These are phyloP conservation scores for Macrophomina tecta DNA, from an alignment of 2,329 filamentous ascomycete genomes.

Conservation along the genomic window DNA sequence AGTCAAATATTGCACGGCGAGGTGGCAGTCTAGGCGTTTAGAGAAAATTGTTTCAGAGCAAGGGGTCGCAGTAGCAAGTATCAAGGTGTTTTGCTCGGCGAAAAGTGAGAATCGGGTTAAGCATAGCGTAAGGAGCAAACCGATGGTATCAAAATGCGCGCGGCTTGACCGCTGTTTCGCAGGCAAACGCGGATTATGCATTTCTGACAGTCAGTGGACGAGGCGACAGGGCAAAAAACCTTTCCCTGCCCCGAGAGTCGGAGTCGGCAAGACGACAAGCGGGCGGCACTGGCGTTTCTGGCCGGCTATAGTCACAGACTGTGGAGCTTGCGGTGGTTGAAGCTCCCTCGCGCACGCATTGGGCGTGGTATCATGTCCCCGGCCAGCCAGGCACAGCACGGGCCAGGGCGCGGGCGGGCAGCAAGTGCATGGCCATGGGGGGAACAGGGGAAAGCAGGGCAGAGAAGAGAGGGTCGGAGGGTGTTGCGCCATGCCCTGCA, in stretches of 20 bases:
- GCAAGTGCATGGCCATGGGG: not conserved
- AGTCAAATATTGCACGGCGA: not conserved
- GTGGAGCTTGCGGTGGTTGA: conserved; percentile 3
- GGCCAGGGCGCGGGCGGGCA: conserved; percentile 8
- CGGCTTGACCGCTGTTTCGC: conserved; percentile 21
- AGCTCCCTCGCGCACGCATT: not conserved
- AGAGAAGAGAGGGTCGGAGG: not conserved
- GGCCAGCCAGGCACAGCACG: conserved; percentile 13
- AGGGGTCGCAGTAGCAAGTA: not conserved
- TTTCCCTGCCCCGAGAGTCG: not conserved
- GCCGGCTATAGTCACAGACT: not conserved
- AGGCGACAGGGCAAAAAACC: not conserved
- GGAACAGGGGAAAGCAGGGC: conserved; percentile 4
- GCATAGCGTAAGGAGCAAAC: conserved; percentile 2
- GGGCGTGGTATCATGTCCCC: not conserved
- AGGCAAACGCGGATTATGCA: not conserved
- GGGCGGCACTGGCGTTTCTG: not conserved
- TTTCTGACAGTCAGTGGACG: not conserved
- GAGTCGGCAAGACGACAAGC: not conserved
- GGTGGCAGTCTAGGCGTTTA: not conserved
- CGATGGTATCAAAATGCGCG: conserved; percentile 9
- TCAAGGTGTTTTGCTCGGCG: conserved; percentile 26
- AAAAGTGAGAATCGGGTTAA: conserved; percentile 1
- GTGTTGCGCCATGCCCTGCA: conserved; percentile 11
- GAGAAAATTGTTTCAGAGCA: not conserved